Conservation (phyloP, 306 rosid species). For the Gleditsia sinensis region DNA sequence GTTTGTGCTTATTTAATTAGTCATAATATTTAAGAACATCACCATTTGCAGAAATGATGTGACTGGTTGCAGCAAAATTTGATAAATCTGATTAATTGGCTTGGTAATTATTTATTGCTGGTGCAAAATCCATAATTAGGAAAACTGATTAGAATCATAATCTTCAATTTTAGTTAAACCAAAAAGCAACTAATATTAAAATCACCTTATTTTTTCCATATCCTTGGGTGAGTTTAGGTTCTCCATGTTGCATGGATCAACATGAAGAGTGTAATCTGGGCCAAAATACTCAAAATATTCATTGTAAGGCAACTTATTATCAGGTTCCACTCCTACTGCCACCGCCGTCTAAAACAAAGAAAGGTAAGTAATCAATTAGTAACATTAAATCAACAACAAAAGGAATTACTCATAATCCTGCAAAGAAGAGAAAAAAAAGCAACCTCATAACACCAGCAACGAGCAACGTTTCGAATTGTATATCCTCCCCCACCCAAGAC, state of each 20-base stretch:
- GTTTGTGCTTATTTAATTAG: background rate
- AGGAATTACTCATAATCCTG: conserved; percentile 9
- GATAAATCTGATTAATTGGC: background rate
- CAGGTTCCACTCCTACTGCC: conserved; percentile 94
- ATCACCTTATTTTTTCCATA: conserved; percentile 82
- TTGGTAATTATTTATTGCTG: background rate
- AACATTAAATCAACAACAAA: conserved; percentile 8
- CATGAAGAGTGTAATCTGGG: conserved; percentile 81
- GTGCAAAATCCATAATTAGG: background rate
- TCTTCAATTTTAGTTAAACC: background rate
- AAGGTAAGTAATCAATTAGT: conserved; percentile 29
- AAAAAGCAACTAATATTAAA: conserved; percentile 9
- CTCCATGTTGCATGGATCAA: conserved; percentile 81
- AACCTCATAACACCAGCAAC: conserved; percentile 99
- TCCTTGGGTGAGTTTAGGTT: conserved; percentile 79
- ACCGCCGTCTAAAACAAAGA: conserved; percentile 76
- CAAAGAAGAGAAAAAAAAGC: conserved; percentile 17
- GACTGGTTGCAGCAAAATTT: conserved; percentile 17
- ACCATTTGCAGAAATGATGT: background rate
- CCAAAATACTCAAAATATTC: conserved; percentile 93
- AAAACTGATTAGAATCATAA: conserved; percentile 15
- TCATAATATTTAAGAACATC: background rate
- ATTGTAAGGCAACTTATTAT: conserved; percentile 81
- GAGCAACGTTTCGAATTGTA: conserved; percentile 89
- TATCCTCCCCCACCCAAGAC: conserved; percentile 96